phyloP scores from a whole-genome alignment of 2,329 filamentous ascomycete species.

The Paracamarosporium sp. region DNA sequence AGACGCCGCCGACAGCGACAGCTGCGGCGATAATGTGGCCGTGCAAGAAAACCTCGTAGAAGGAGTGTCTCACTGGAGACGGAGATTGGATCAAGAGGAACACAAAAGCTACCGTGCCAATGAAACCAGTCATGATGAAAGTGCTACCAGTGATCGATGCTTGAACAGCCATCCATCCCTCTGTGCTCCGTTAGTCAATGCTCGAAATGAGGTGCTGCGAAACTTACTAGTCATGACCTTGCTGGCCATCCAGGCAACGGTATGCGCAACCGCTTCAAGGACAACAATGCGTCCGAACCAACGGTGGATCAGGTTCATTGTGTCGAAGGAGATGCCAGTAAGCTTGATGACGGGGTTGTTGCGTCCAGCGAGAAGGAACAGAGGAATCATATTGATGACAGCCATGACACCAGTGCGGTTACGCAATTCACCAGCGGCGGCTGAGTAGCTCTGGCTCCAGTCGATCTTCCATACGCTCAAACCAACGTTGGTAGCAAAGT shows the following conservation, averaged over 20 bases:
- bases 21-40: conserved; percentile 72
- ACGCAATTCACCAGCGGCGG: conserved; percentile 70
- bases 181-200: conserved; percentile 27
- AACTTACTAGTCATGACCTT: conserved; percentile 49
- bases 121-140: conserved; percentile 68
- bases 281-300: conserved; percentile 81
- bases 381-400: conserved; percentile 78
- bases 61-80: conserved; percentile 76
- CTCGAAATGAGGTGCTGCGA: neutral
- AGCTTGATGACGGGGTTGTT: conserved; percentile 80
- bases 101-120: conserved; percentile 67
- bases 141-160: conserved; percentile 48
- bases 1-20: conserved; percentile 67
- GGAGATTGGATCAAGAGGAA: conserved; percentile 72
- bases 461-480: conserved; percentile 64
- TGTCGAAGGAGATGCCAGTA: conserved; percentile 79
- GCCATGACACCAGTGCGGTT: conserved; percentile 75
- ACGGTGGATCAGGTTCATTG: conserved; percentile 80
- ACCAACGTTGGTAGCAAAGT: conserved; percentile 56
- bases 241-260: conserved; percentile 62
- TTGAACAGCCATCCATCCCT: conserved; percentile 59
- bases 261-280: conserved; percentile 72
- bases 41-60: conserved; percentile 79
- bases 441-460: conserved; percentile 70
- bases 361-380: conserved; percentile 75